Evolutionary conservation across 2,329 filamentous ascomycete species (phyloP).

Genomic region (Scortechinia acanthostroma): DNA sequence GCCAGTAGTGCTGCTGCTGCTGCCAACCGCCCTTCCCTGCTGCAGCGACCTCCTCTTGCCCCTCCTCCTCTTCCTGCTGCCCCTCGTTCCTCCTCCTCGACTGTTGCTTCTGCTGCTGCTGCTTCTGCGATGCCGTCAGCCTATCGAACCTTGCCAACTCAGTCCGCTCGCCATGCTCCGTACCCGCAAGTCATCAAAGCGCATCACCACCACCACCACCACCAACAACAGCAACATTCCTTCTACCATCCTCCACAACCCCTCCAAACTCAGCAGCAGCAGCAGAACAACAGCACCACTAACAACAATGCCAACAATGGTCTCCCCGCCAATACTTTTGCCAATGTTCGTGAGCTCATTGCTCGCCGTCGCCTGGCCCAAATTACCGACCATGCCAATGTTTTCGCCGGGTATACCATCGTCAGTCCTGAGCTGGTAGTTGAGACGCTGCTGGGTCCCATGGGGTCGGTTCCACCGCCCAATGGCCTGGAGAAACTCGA

Average conservation of each 20-base stretch:
- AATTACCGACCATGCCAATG: constrained; percentile 33
- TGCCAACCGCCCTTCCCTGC: constrained; percentile 9
- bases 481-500: constrained; percentile 30
- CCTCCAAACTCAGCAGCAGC: not conserved
- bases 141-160: constrained; percentile 25
- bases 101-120: not conserved
- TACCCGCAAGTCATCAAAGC: constrained; percentile 23
- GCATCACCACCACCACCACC: constrained; percentile 8
- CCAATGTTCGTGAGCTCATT: constrained; percentile 27
- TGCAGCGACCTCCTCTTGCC: constrained; percentile 14
- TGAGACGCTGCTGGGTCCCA: constrained; percentile 27
- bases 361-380: constrained; percentile 28
- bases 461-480: constrained; percentile 25
- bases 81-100: not conserved
- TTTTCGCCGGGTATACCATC: constrained; percentile 30
- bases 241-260: too few relatives aligned
- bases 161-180: constrained; percentile 23
- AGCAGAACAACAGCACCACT: constrained; percentile 9
- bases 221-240: constrained; percentile 9
- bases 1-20: constrained; percentile 15
- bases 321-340: constrained; percentile 25
- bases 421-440: constrained; percentile 30
- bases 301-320: constrained; percentile 7
- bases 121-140: constrained; percentile 28
- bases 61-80: constrained; percentile 7